A percentile compares a stretch with the other conserved stretches of the same genome.
Evolutionary conservation across 2,329 filamentous ascomycete genomes (phyloP).

Genomic region (Erysiphe pisi): DNA sequence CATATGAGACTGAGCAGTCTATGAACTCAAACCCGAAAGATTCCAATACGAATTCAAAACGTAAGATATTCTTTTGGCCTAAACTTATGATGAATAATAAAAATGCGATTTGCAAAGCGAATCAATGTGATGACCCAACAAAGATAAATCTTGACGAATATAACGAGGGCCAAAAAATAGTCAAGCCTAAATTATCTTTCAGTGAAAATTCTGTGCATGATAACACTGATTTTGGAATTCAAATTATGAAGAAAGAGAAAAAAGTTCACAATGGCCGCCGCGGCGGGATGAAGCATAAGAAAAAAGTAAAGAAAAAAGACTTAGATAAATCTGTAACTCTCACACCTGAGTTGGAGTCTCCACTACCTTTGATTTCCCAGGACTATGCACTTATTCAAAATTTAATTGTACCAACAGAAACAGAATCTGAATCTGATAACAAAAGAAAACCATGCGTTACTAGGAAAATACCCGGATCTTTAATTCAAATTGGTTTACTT

Average conservation of each 20-base stretch:
- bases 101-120: too few relatives aligned
- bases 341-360: slow-evolving; percentile 31
- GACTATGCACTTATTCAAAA: slow-evolving; percentile 51
- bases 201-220: too few relatives aligned
- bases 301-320: slow-evolving; percentile 41
- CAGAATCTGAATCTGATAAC: slow-evolving; percentile 49
- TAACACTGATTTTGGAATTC: neutral
- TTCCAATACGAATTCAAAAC: too few relatives aligned
- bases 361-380: slow-evolving; percentile 35
- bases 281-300: slow-evolving; percentile 58
- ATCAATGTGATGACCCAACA: too few relatives aligned
- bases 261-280: slow-evolving; percentile 61
- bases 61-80: too few relatives aligned
- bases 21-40: too few relatives aligned
- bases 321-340: neutral
- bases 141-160: too few relatives aligned
- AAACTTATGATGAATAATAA: too few relatives aligned
- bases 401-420: slow-evolving; percentile 46
- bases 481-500: slow-evolving; percentile 52
- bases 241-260: slow-evolving; percentile 42
- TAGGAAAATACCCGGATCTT: slow-evolving; percentile 49
- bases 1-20: too few relatives aligned
- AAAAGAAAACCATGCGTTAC: slow-evolving; percentile 49
- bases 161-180: too few relatives aligned
- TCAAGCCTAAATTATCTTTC: too few relatives aligned